Percentiles rank a stretch among this genome's conserved stretches.
Conservation (phyloP, 2,329 filamentous ascomycete genomes). For the Botrytis tulipae region DNA sequence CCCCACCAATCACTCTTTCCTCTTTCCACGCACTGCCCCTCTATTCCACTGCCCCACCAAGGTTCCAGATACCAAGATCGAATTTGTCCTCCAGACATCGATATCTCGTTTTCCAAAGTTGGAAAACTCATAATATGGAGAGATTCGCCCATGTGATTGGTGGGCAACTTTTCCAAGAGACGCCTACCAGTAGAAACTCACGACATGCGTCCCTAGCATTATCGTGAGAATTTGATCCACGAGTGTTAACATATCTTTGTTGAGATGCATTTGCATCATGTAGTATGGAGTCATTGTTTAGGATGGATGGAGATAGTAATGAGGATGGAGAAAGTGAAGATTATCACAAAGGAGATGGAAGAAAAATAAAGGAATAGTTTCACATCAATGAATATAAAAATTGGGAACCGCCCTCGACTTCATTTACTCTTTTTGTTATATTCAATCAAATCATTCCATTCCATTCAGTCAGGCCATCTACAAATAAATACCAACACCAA, state of each 20-base stretch:
- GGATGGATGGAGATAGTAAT: not conserved
- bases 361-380: not conserved
- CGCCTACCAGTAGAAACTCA: not conserved
- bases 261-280: not conserved
- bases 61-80: not conserved
- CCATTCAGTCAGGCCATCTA: not conserved
- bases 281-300: conserved; percentile 3
- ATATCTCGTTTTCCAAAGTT: not conserved
- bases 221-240: not conserved
- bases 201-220: too few relatives aligned
- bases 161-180: not conserved
- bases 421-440: not conserved
- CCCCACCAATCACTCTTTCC: not conserved
- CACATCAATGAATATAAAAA: conserved; percentile 5
- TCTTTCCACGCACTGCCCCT: conserved; percentile 1
- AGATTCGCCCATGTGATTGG: not conserved
- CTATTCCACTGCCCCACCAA: not conserved
- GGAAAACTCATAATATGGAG: not conserved
- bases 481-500: not conserved
- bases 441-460: not conserved
- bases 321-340: not conserved
- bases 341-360: not conserved
- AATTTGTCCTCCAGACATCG: not conserved
- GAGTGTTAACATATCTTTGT: not conserved
- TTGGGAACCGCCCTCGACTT: not conserved